Percentiles rank a stretch among this genome's conserved stretches.
Conservation (phyloP, 331 rosid genomes). For the Malus hybrid region DNA sequence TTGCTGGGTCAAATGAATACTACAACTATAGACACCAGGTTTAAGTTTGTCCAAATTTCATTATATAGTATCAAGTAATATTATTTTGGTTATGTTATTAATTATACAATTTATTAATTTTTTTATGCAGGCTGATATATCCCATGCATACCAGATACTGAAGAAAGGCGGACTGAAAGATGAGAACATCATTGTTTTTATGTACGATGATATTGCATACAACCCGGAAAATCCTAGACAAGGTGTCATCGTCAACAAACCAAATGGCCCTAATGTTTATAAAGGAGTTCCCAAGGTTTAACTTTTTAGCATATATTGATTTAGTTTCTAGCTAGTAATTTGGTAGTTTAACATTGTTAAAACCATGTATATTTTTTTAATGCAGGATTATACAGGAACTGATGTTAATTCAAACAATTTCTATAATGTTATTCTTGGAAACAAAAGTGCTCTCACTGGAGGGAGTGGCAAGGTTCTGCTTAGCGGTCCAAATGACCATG, state of each 20-base stretch:
- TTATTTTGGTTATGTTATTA: not conserved
- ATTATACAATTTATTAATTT: not conserved
- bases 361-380: not conserved
- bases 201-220: conserved; percentile 71
- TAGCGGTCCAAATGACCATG: conserved; percentile 36
- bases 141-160: conserved; percentile 65
- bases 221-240: conserved; percentile 29
- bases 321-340: not conserved
- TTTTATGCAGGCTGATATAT: conserved; percentile 40
- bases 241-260: conserved; percentile 53
- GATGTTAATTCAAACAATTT: conserved; percentile 16
- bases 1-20: conserved; percentile 53
- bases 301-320: not conserved
- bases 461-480: conserved; percentile 60
- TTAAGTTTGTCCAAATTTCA: not conserved
- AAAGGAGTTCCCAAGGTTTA: conserved; percentile 59
- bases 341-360: not conserved
- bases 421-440: conserved; percentile 43
- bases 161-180: conserved; percentile 51
- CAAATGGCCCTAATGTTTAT: conserved; percentile 49
- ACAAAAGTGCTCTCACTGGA: conserved; percentile 35
- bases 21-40: conserved; percentile 59
- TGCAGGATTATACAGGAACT: conserved; percentile 42
- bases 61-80: too few species aligned
- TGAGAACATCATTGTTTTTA: conserved; percentile 61